Base-by-base conservation (phyloP, 352 stramenopile species). In the Phytopythium oedochilum region DNA sequence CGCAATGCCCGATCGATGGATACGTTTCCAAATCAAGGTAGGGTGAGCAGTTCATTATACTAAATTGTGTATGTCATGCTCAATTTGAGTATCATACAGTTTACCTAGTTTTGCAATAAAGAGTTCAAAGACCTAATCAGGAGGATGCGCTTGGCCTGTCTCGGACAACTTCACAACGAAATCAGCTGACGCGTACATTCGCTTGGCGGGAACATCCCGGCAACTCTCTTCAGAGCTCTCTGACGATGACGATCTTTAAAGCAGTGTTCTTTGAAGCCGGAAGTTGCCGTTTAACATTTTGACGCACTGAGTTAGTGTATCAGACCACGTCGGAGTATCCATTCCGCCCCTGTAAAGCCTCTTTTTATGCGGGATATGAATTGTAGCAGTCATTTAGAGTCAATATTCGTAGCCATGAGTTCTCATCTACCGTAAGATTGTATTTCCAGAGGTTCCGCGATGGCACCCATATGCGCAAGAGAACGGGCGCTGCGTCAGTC, bases 151-250 rank as follows among this genome's bases (percentile, higher is more conserved):
- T 1, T 14, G 29, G 29, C 29, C 10, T 10, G 29, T 46, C 39
- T 28, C 39, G 43, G 14, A 50, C 43, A 50, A 50, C 46, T 26
- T 11, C 46, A 53, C 46, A 53, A 53, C 43, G n/a, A 36, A 48
- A 48, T 48, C 43, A 50, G 43, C 43, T 50, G 43, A n/a, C 22
- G 15, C 26, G 43, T 32, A 23, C 43, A 50, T 11, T 50, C 43
- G 43, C 43, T 50, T n/a, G 22, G 42, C 23, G 22, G 20, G n/a
- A 20, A 50, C 10, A 34, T 5, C 10, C 29, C 5, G 29, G 29
- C 10, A 34, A 34, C 10, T 10, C 29, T 11, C 29, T 34, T 34
- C 5, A 34, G 10, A 10, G 5, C 10, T 34, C 5, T 34, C 5
- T 34, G 29, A 34, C 10, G 29, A 11, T 10, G 5, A 11, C 29